A percentile compares a stretch with the other conserved stretches of the same genome.
Conservation (phyloP, 2,329 filamentous ascomycete genomes). For the Aspergillus quadrilineatus region DNA sequence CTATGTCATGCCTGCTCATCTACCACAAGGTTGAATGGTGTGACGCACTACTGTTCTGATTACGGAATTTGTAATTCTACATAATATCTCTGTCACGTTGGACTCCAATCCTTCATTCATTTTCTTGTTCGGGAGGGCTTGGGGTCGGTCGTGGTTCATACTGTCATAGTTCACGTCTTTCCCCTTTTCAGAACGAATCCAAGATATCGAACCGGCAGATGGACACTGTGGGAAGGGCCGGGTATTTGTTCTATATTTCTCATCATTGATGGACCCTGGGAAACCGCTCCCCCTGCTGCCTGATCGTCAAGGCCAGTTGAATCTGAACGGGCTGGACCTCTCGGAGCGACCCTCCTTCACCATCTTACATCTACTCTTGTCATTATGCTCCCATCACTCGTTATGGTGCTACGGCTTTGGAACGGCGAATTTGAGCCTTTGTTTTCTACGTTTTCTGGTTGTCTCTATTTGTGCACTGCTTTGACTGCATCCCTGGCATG, state of each 20-base stretch:
- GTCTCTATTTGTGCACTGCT: constrained; percentile 16
- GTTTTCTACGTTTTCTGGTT: constrained; percentile 17
- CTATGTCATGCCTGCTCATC: constrained; percentile 21
- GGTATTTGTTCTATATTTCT: constrained; percentile 20
- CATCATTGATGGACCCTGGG: constrained; percentile 3
- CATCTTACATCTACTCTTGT: constrained; percentile 19
- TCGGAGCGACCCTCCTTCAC: constrained; percentile 26
- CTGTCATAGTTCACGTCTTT: constrained; percentile 15
- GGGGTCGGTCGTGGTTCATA: constrained; percentile 22
- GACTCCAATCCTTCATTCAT: constrained; percentile 20
- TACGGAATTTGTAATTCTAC: constrained; percentile 22
- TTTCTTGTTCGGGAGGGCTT: constrained; percentile 21
- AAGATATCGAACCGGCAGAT: constrained; percentile 21
- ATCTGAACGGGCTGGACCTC: constrained; percentile 15
- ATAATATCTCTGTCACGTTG: constrained; percentile 22
- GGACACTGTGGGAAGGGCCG: constrained; percentile 17
- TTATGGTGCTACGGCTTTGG: constrained; percentile 39
- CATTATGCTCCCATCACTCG: constrained; percentile 29
- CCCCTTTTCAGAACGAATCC: constrained; percentile 12
- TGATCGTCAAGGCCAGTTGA: constrained; percentile 15
- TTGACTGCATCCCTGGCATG: constrained; percentile 23
- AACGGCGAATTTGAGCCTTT: constrained; percentile 36
- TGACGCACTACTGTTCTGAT: constrained; percentile 15
- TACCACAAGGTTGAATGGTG: constrained; percentile 36
- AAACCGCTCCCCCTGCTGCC: constrained; percentile 10